A percentile compares a stretch with the other conserved stretches of the same genome.
phyloP scores from a whole-genome alignment of 169 alveolate genomes.

The Perkinsus marinus region DNA sequence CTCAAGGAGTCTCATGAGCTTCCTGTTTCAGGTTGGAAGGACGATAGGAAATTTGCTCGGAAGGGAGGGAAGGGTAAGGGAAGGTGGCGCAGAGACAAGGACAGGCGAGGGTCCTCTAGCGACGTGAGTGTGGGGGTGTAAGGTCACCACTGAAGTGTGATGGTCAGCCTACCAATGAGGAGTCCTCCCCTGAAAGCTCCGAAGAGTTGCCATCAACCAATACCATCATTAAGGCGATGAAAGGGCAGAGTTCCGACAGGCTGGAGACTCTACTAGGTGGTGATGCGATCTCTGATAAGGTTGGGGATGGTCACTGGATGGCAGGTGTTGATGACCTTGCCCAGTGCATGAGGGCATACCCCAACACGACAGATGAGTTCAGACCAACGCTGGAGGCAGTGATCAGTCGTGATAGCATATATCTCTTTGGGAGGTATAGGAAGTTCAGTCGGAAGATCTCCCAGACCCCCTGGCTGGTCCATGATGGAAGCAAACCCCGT shows the following conservation, averaged over 20 bases:
- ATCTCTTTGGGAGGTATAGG: constrained; percentile 42
- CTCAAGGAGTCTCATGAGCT: neutral
- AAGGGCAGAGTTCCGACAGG: neutral
- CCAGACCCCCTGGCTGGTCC: constrained; percentile 54
- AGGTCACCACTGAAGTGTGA: neutral
- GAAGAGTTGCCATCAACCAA: neutral
- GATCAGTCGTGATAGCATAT: neutral
- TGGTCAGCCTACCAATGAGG: neutral
- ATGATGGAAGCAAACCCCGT: constrained; percentile 24
- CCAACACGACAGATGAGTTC: neutral
- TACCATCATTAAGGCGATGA: neutral
- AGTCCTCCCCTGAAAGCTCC: neutral
- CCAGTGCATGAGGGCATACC: neutral
- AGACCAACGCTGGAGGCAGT: neutral
- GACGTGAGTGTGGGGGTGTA: neutral
- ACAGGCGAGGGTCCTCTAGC: neutral
- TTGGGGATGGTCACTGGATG: neutral
- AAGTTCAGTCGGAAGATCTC: constrained; percentile 58
- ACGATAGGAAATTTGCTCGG: neutral
- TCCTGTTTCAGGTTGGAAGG: neutral
- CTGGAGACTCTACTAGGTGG: neutral
- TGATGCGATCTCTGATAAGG: neutral
- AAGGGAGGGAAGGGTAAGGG: neutral
- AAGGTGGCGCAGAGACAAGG: neutral
- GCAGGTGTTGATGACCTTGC: neutral